These are phyloP conservation scores for Aleurites moluccanus DNA, from an alignment of 441 rosid species.

Conservation along the genomic window DNA sequence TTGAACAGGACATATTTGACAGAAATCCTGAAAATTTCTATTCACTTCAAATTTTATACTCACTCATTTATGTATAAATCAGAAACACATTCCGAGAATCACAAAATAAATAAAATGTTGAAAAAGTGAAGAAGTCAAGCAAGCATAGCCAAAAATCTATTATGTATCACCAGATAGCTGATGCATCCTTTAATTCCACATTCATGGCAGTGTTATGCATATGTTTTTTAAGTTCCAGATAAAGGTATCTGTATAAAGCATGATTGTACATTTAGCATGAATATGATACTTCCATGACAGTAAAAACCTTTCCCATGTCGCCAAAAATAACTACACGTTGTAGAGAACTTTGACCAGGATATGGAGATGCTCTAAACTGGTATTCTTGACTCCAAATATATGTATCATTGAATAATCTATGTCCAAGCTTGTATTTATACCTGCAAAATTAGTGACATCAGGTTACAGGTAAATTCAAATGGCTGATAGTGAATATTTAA, in stretches of 20 bases:
- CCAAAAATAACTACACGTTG: constrained; percentile 81
- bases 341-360: constrained; percentile 71
- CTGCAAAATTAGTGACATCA: constrained; percentile 35
- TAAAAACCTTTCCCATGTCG: constrained; percentile 92
- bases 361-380: constrained; percentile 77
- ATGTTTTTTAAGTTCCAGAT: not conserved
- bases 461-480: not conserved
- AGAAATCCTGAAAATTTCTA: not conserved
- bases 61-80: not conserved
- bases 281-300: constrained; percentile 6
- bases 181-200: not conserved
- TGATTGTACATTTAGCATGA: constrained; percentile 5
- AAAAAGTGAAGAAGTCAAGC: not conserved
- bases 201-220: not conserved
- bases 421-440: constrained; percentile 75
- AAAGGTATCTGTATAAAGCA: not conserved
- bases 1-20: not conserved
- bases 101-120: not conserved
- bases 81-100: not conserved
- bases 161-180: not conserved
- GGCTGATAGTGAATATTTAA: not conserved
- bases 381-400: constrained; percentile 66
- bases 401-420: constrained; percentile 49
- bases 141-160: not conserved
- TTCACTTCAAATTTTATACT: not conserved